Percentiles rank a stretch among this genome's conserved stretches.
phyloP scores from a whole-genome alignment of 2,329 filamentous ascomycete species.

The Corinectria fuckeliana region DNA sequence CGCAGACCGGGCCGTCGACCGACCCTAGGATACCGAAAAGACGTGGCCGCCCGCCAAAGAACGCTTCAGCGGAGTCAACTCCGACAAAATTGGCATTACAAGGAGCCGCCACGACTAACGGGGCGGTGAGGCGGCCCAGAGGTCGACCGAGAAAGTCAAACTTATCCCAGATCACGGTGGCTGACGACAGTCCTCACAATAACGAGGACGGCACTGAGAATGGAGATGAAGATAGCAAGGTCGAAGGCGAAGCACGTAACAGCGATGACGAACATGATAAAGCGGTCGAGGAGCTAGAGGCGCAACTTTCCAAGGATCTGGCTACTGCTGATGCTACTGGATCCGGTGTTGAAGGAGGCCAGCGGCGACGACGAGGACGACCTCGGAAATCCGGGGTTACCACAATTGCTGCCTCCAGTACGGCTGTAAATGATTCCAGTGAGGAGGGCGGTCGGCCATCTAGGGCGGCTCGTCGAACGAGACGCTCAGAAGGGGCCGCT shows the following conservation, averaged over 20 bases:
- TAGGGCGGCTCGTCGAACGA: constrained; percentile 34
- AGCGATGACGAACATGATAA: constrained; percentile 26
- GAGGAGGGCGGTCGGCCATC: background rate
- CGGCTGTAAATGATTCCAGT: background rate
- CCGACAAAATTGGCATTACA: constrained; percentile 1
- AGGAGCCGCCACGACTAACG: constrained; percentile 1
- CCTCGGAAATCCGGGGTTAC: constrained; percentile 38
- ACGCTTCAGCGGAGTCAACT: constrained; percentile 8
- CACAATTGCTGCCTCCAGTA: constrained; percentile 30
- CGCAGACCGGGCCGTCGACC: constrained; percentile 4
- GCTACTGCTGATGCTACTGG: constrained; percentile 8
- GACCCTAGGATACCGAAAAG: constrained; percentile 27
- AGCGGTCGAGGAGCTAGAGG: constrained; percentile 26
- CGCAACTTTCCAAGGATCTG: constrained; percentile 25
- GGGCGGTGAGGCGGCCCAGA: constrained; percentile 28
- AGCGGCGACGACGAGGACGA: constrained; percentile 33
- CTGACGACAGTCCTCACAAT: constrained; percentile 3
- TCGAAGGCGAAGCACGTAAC: background rate
- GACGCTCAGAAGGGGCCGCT: constrained; percentile 25
- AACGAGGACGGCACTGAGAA: background rate
- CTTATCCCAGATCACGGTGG: constrained; percentile 21
- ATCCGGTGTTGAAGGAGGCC: background rate
- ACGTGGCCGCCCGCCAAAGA: constrained; percentile 44
- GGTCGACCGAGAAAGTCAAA: constrained; percentile 40
- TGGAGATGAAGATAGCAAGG: background rate